Base-by-base conservation (phyloP, 495 filamentous ascomycete species). In the Penicillium argentinense region DNA sequence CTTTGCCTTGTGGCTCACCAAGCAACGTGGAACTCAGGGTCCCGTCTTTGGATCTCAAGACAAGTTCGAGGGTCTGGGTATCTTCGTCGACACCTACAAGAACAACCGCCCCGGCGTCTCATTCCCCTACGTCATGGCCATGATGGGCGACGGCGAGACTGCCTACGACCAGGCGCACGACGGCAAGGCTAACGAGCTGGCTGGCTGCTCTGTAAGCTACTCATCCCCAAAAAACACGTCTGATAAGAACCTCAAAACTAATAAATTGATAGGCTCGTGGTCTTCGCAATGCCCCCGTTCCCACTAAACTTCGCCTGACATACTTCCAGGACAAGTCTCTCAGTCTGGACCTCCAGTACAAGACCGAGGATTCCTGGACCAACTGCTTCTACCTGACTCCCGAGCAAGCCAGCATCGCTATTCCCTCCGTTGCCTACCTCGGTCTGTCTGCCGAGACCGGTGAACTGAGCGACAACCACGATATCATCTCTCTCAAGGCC, bases 41-140 rank as follows among this genome's bases (percentile, higher is more conserved):
- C 81, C 85, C 12, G 95, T 99, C 16, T 99, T 99, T 62, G 95
- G 95, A 12, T 82, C 78, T 25, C 78, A 77, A 12, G 95, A 99
- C 68, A 80, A 80, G 36, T 99, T 97, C 56, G 93, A 97, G 59
- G 95, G 95, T 9, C 79, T 99, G 11, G 95, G 93, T 29, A 78
- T 99, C 61, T 97, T 99, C 78, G 84, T 99, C 72, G 95, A 99
- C 64, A 99, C 95, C 36, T 99, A 99, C 76, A 99, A 99, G 83
- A 99, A 99, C 73, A 95, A 96, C 74, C 83, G 95, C 13, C 95
- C 95, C 7, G 95, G 95, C 8, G 84, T 86, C 13, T 85, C 95
- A 17, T 99, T 99, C 69, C 95, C 95, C 28, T 97, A 96, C 58
- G 87, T 99, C 56, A 95, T 97, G 90, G 95, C 95, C 39, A 97